Conservation (phyloP, 2,329 filamentous ascomycete species). For the Phoma sp. region DNA sequence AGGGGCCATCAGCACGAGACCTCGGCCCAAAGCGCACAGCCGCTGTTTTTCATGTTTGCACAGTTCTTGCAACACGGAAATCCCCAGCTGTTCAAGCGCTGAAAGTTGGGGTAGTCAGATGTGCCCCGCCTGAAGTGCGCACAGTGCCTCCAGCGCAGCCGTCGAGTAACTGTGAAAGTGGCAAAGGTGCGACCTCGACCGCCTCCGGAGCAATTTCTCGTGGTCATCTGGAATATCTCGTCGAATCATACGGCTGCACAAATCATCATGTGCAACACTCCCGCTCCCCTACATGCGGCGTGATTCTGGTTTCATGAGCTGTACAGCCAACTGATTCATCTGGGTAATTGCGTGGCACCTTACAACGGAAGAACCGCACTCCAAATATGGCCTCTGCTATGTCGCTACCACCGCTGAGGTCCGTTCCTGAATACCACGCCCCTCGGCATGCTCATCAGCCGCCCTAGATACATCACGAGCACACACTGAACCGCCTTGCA, state of each 20-base stretch:
- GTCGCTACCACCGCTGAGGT: slow-evolving; percentile 19
- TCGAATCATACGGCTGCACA: slow-evolving; percentile 46
- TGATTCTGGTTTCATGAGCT: slow-evolving; percentile 51
- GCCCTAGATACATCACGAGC: slow-evolving; percentile 8
- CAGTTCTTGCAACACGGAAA: slow-evolving; percentile 26
- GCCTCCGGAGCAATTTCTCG: slow-evolving; percentile 37
- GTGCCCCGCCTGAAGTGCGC: slow-evolving; percentile 26
- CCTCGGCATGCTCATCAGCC: slow-evolving; percentile 6
- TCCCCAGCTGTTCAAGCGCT: slow-evolving; percentile 29
- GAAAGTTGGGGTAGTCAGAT: slow-evolving; percentile 23
- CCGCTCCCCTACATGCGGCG: slow-evolving; percentile 36
- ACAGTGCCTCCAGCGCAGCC: slow-evolving; percentile 24
- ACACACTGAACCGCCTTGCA: slow-evolving; percentile 3
- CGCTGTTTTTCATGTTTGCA: slow-evolving; percentile 18
- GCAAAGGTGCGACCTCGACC: slow-evolving; percentile 38
- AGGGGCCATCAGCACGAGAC: slow-evolving; percentile 33
- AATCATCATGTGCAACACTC: slow-evolving; percentile 47
- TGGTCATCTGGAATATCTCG: slow-evolving; percentile 44
- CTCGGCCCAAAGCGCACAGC: slow-evolving; percentile 11
- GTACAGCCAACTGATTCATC: slow-evolving; percentile 42
- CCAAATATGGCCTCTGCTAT: slow-evolving; percentile 16
- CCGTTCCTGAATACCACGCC: slow-evolving; percentile 19
- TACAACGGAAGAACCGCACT: slow-evolving; percentile 15
- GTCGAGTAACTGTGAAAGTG: slow-evolving; percentile 16
- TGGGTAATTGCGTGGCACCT: slow-evolving; percentile 30